Base-by-base conservation (phyloP, 169 alveolate species). In the Eimeria brunetti region DNA sequence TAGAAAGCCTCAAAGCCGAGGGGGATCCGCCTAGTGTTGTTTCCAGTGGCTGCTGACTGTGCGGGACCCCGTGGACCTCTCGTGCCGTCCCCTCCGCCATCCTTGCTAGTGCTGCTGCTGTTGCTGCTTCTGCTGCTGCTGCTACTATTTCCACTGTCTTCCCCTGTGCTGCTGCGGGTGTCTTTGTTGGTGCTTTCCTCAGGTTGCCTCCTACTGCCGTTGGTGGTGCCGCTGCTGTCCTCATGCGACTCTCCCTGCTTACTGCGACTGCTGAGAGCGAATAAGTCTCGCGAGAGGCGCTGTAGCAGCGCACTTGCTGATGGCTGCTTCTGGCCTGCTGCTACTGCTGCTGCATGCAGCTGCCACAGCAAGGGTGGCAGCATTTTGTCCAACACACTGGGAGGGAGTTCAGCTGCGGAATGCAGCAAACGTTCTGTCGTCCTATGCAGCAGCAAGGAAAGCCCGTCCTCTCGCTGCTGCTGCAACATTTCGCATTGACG, bases 1-100 rank as follows among this genome's bases (percentile, higher is more conserved):
- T 86, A 86, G 9, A 86, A 86, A 4, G 92, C 81, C 46, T 86
- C 92, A 49, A 86, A 86, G 60, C 92, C 92, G 3, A 86, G 53
- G n/a, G 92, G 92, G 81, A 62, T 62, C 38, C 92, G 92, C 92
- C 92, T 49, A 33, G 80, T 60, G 67, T 62, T 41, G 60, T 22
- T 60, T 30, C 60, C 78, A 18, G 83, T 16, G 18, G 64, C 83
- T 86, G 62, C 83, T 30, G 60, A 30, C 46, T 69, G 62, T 14
- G 83, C 83, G 7, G 78, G 83, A 33, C 71, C 36, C n/a, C 92
- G 78, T 1, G 81, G 56, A 24, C 64, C 67, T 51, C 80, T 62
- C 30, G 51, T 62, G 83, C 64, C 9, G n/a, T 86, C 64, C 67
- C 81, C 81, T 38, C 81, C 81, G 30, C 83, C 44, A n/a, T 62